Evolutionary conservation across 2,329 filamentous ascomycete species (phyloP).

Genomic region (Claviceps spartinae): DNA sequence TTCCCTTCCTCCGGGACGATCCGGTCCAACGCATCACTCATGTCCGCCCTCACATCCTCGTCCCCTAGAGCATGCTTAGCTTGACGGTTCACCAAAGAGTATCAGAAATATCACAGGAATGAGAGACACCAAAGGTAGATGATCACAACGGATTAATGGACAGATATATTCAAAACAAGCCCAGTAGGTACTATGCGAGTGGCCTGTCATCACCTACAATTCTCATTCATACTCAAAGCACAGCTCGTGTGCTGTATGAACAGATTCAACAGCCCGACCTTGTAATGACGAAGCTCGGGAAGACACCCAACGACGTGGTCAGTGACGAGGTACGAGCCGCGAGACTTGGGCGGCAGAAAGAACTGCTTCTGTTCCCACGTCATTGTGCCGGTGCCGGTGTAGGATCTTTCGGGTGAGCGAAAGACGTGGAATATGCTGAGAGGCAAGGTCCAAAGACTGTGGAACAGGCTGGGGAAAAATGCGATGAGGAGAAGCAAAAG

Average conservation of each 20-base stretch:
- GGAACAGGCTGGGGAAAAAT: constrained; percentile 40
- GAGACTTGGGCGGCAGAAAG: constrained; percentile 58
- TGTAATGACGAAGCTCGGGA: constrained; percentile 72
- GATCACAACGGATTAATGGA: too few species aligned
- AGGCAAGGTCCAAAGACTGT: constrained; percentile 36
- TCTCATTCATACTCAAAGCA: constrained; percentile 86
- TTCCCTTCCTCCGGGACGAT: constrained; percentile 69
- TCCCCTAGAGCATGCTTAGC: constrained; percentile 35
- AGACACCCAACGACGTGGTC: constrained; percentile 56
- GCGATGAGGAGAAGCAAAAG: constrained; percentile 33
- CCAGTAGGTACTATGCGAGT: too few species aligned
- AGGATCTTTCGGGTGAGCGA: constrained; percentile 13
- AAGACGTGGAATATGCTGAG: constrained; percentile 26
- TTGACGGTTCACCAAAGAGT: background rate
- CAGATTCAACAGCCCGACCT: constrained; percentile 72
- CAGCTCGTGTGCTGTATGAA: constrained; percentile 95
- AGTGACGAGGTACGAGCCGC: constrained; percentile 84
- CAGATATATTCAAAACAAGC: background rate
- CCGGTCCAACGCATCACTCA: constrained; percentile 85
- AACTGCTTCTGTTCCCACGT: constrained; percentile 82
- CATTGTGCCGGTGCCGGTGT: constrained; percentile 30
- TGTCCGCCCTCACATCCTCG: constrained; percentile 73
- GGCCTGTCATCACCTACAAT: constrained; percentile 33
- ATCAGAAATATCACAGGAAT: background rate
- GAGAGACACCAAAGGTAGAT: background rate